Base-by-base conservation (phyloP, 108 stramenopile species). In the Skeletonema potamos region DNA sequence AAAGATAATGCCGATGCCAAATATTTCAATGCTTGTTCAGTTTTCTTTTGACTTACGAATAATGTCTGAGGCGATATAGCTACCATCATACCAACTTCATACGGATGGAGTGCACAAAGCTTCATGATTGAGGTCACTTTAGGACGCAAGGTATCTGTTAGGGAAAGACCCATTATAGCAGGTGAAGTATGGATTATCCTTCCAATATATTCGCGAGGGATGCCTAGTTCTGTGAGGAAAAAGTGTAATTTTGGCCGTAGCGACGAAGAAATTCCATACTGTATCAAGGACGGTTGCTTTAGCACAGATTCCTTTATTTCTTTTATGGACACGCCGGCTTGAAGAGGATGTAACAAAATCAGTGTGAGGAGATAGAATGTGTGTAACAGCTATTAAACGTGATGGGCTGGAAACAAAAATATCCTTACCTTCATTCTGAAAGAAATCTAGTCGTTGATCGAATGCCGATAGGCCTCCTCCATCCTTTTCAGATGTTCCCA, bases 191-290 rank as follows among this genome's bases (percentile, higher is more conserved):
- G 26, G 27, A 87, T 62, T 0, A 83, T 72, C 48, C 71, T 76
- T 18, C 39, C 20, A 13, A 87, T 48, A 11, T 34, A 54, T 24
- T 64, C 27, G 6, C 11, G 20, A 7, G 73, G 36, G 32, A 87
- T 60, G 27, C 68, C 74, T 15, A 81, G 70, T 58, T 85, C 74
- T 6, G 63, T 22, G 12, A 34, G 18, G 18, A 87, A 77, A 41
- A 81, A 87, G 15, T 68, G 26, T 24, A 85, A 7, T 58, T 87
- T 87, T 27, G 86, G 84, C 13, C 74, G 59, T 58, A 87, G 60
- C 34, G 79, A 61, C 28, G 69, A 57, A 46, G 62, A 71, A 29
- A 85, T 36, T 28, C 78, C 73, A 36, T 85, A 87, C 20, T 85
- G 79, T 17, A 85, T 44, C 18, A 87, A 22, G 10, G 84, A 83